A percentile compares a stretch with the other conserved stretches of the same genome.
phyloP scores from a whole-genome alignment of 495 filamentous ascomycete species.

The Mycothermus thermophilus region DNA sequence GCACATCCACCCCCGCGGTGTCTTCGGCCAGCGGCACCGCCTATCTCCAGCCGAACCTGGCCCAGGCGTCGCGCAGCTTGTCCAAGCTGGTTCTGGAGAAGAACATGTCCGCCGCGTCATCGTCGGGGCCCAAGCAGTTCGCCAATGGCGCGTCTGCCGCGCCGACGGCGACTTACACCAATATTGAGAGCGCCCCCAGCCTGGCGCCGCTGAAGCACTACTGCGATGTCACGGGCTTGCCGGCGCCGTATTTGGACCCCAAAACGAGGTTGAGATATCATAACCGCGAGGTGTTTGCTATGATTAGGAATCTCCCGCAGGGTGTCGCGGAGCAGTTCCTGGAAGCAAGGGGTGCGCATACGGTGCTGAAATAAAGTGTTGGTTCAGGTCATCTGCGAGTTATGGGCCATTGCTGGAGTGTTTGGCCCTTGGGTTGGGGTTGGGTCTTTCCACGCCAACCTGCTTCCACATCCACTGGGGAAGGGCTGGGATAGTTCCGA shows the following conservation, averaged over 20 bases:
- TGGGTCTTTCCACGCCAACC: too few relatives aligned
- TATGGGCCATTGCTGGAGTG: neutral
- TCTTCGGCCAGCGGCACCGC: constrained; percentile 21
- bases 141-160: constrained; percentile 28
- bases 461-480: too few relatives aligned
- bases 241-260: constrained; percentile 80
- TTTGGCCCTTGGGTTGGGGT: too few relatives aligned
- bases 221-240: constrained; percentile 87
- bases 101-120: constrained; percentile 21
- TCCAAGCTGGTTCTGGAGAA: constrained; percentile 77
- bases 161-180: constrained; percentile 79
- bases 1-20: constrained; percentile 45
- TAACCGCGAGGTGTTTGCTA: constrained; percentile 74
- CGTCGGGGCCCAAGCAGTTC: too few relatives aligned
- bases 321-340: constrained; percentile 75
- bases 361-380: constrained; percentile 55
- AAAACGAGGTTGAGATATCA: constrained; percentile 86
- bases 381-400: neutral
- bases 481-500: too few relatives aligned
- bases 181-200: constrained; percentile 83
- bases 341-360: constrained; percentile 80
- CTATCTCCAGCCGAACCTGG: constrained; percentile 51
- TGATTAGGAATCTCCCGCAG: constrained; percentile 61
- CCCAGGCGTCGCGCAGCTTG: constrained; percentile 69
- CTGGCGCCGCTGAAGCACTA: constrained; percentile 67